Evolutionary conservation across 2,329 filamentous ascomycete species (phyloP).

Genomic region (Neopestalotiopsis sp.): DNA sequence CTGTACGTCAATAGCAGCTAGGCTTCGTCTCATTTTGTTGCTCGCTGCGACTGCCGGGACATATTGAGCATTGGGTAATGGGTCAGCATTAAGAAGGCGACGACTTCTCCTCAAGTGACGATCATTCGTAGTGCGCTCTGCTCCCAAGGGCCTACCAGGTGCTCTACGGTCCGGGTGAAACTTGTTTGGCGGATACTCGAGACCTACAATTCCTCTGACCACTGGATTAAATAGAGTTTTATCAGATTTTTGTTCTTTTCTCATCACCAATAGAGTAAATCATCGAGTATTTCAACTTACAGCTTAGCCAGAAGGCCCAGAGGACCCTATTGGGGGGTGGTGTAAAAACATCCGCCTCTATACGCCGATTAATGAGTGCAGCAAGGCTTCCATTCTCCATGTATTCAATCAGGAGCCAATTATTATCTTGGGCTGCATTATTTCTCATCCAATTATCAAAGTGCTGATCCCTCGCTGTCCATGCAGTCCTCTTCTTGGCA

Average conservation of each 20-base stretch:
- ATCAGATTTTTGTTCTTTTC: too few species aligned
- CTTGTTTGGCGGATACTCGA: not conserved
- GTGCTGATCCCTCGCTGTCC: too few species aligned
- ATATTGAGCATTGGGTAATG: too few species aligned
- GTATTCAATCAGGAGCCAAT: not conserved
- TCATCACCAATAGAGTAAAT: not conserved
- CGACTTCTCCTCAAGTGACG: too few species aligned
- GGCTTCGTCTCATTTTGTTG: too few species aligned
- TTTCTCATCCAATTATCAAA: not conserved
- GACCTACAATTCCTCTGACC: not conserved
- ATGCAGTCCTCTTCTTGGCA: too few species aligned
- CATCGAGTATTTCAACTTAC: not conserved
- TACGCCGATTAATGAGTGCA: not conserved
- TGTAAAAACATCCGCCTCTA: not conserved
- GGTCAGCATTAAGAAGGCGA: too few species aligned
- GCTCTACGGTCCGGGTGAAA: not conserved
- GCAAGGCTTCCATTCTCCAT: conserved; percentile 4
- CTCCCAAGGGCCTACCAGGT: not conserved
- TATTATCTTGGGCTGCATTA: not conserved
- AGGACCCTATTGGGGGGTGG: not conserved
- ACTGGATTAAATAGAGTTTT: not conserved
- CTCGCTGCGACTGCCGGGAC: too few species aligned
- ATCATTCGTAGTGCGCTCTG: not conserved
- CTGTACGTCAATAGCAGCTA: not conserved
- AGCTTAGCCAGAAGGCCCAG: not conserved